These are phyloP conservation scores for Saraca asoca DNA, from an alignment of 331 rosid species.

Conservation along the genomic window DNA sequence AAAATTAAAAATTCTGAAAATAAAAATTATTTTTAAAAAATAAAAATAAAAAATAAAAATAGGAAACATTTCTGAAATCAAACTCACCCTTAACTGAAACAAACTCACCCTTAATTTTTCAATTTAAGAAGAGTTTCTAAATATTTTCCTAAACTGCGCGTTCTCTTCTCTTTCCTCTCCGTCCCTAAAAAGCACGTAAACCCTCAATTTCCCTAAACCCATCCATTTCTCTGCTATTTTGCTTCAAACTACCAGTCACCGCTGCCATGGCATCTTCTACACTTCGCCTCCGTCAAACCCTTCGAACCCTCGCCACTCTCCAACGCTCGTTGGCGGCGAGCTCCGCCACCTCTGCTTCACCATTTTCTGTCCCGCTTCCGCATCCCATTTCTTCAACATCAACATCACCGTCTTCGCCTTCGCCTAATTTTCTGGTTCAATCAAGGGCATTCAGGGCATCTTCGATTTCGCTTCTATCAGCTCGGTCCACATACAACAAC, in stretches of 20 bases:
- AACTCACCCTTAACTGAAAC: too few species aligned
- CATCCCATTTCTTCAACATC: slow-evolving; percentile 2
- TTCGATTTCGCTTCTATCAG: slow-evolving; percentile 41
- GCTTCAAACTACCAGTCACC: not conserved
- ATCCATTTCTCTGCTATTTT: not conserved
- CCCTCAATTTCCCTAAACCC: slow-evolving; percentile 32
- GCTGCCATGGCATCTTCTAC: slow-evolving; percentile 53
- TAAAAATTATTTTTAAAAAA: too few species aligned
- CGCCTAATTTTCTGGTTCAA: slow-evolving; percentile 26
- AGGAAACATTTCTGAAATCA: too few species aligned
- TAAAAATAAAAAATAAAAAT: too few species aligned
- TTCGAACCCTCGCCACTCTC: slow-evolving; percentile 42
- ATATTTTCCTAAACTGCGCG: too few species aligned
- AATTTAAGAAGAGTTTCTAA: too few species aligned
- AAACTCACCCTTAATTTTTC: too few species aligned
- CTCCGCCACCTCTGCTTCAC: slow-evolving; percentile 3
- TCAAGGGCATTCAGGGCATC: slow-evolving; percentile 53
- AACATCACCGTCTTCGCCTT: not conserved
- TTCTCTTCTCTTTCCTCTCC: too few species aligned
- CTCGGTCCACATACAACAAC: slow-evolving; percentile 38
- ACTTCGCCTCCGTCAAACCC: slow-evolving; percentile 56
- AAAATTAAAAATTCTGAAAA: too few species aligned
- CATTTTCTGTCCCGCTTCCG: slow-evolving; percentile 7
- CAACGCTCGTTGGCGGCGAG: slow-evolving; percentile 37
- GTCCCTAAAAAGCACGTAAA: not conserved